Percentiles rank a stretch among this genome's conserved stretches.
Conservation (phyloP, 306 rosid genomes). For the Lathyrus aphaca region DNA sequence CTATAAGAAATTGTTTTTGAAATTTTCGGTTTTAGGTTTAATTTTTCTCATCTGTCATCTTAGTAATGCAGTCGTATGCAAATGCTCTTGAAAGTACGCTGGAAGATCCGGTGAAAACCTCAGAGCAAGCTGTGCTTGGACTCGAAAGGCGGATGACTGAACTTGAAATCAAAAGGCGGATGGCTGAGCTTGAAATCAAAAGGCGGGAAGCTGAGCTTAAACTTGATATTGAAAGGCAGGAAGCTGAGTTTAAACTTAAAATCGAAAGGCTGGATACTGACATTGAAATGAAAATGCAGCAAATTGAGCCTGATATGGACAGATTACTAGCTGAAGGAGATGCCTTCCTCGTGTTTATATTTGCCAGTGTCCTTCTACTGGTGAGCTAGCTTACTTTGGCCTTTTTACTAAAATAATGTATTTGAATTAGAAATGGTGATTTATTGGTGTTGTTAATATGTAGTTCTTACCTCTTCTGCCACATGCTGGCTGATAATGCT, state of each 20-base stretch:
- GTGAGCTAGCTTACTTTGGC: constrained; percentile 53
- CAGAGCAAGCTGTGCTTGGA: constrained; percentile 94
- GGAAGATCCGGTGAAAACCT: constrained; percentile 94
- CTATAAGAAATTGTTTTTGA: neutral
- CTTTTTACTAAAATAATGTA: constrained; percentile 7
- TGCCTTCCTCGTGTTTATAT: constrained; percentile 94
- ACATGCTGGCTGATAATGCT: neutral
- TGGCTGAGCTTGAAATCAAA: no score
- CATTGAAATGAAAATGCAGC: no score
- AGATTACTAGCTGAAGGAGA: constrained; percentile 99
- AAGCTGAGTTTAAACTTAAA: no score
- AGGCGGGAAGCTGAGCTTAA: no score
- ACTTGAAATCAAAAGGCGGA: no score
- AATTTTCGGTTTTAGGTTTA: constrained; percentile 20
- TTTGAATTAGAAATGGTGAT: constrained; percentile 25
- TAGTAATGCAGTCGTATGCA: constrained; percentile 84
- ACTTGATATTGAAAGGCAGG: no score
- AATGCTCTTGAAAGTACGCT: constrained; percentile 82
- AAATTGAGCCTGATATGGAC: no score
- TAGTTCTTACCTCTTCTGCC: neutral
- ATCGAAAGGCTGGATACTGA: no score
- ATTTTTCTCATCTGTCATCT: constrained; percentile 40
- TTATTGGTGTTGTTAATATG: constrained; percentile 4
- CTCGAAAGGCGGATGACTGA: no score
- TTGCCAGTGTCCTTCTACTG: constrained; percentile 96